These are phyloP conservation scores for Suillus brevipes DNA, from an alignment of 768 basidiomycete genomes.

Conservation along the genomic window DNA sequence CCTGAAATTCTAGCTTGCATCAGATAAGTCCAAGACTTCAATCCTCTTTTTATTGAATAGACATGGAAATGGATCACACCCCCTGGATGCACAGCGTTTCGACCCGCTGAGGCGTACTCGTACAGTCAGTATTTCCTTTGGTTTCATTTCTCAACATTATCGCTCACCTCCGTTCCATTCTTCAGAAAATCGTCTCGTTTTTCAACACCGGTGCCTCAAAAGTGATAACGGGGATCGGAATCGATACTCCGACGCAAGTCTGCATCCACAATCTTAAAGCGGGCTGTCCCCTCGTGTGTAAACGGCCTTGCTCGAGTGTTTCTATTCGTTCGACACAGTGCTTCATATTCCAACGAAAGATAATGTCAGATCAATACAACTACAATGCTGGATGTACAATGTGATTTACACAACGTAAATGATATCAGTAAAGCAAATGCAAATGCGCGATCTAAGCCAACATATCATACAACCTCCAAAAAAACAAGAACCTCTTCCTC, in stretches of 20 bases:
- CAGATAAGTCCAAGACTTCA: not conserved
- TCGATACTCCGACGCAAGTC: too few relatives aligned
- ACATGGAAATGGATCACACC: conserved; percentile 11
- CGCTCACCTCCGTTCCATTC: conserved; percentile 17
- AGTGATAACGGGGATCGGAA: conserved; percentile 28
- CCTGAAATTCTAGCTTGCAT: not conserved
- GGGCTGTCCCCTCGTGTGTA: too few relatives aligned
- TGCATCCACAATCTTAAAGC: too few relatives aligned
- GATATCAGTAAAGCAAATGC: not conserved
- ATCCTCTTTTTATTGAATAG: not conserved
- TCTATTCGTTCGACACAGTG: too few relatives aligned
- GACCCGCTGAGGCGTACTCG: not conserved
- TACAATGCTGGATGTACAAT: too few relatives aligned
- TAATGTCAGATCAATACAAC: too few relatives aligned
- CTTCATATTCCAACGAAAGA: too few relatives aligned
- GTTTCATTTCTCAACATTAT: conserved; percentile 12
- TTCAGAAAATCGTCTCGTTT: conserved; percentile 20
- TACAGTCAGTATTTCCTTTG: conserved; percentile 20
- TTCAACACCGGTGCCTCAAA: conserved; percentile 13
- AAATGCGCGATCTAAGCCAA: conserved; percentile 47
- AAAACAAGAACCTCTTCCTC: conserved; percentile 36
- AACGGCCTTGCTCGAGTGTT: too few relatives aligned
- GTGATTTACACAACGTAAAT: not conserved
- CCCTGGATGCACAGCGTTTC: not conserved
- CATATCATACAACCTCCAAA: conserved; percentile 64